Conservation (phyloP, 2,329 filamentous ascomycete genomes). For the Elsinoe fawcettii region DNA sequence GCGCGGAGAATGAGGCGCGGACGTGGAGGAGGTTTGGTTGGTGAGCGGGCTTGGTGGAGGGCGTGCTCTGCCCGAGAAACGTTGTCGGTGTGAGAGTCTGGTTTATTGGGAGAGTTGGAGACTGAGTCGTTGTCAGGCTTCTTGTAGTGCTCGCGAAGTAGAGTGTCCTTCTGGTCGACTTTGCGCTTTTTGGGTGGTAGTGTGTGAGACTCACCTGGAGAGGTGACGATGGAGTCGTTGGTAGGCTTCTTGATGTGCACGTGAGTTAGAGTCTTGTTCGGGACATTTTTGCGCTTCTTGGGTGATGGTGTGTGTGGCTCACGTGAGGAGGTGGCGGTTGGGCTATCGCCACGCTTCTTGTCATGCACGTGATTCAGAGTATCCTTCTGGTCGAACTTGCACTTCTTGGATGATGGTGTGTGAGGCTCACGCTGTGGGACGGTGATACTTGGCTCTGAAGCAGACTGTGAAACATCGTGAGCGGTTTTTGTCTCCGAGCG, state of each 20-base stretch:
- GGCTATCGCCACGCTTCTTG: no score
- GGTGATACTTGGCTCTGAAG: no score
- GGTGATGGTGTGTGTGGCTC: background rate
- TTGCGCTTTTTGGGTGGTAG: background rate
- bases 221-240: background rate
- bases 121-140: background rate
- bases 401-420: background rate
- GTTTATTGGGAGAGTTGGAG: background rate
- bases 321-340: no score
- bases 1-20: no score
- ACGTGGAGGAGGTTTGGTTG: background rate
- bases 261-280: background rate
- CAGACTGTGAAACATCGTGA: background rate
- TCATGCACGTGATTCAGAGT: background rate
- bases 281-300: background rate
- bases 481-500: background rate
- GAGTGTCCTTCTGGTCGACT: background rate
- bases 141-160: background rate
- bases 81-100: background rate
- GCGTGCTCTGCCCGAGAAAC: background rate
- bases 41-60: background rate
- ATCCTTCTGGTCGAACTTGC: background rate
- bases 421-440: no score
- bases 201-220: background rate
- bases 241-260: no score